phyloP scores from a whole-genome alignment of 2,329 filamentous ascomycete species.

The Arthrobotrys sinensis region DNA sequence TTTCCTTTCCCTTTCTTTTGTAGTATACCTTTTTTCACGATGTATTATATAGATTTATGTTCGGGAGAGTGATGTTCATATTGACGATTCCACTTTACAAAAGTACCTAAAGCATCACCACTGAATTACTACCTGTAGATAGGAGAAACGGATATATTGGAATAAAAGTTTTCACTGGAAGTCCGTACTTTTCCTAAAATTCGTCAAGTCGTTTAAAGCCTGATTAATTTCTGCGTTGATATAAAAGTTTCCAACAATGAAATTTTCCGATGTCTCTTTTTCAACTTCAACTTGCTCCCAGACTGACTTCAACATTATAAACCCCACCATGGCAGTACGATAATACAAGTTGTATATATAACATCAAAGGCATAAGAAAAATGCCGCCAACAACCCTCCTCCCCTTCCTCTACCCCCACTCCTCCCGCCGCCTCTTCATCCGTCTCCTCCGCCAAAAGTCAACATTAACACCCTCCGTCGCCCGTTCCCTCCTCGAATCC shows the following conservation, averaged over 20 bases:
- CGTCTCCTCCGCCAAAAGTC: conserved; percentile 67
- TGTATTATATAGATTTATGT: conserved; percentile 46
- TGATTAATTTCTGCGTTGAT: conserved; percentile 4
- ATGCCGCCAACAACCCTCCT: conserved; percentile 45
- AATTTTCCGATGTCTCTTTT: background rate
- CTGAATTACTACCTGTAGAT: background rate
- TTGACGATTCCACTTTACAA: conserved; percentile 55
- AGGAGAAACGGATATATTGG: background rate
- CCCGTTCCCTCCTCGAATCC: conserved; percentile 73
- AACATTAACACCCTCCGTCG: conserved; percentile 75
- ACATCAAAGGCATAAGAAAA: background rate
- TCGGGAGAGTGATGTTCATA: conserved; percentile 42
- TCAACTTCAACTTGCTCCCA: background rate
- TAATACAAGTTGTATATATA: background rate
- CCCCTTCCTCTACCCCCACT: conserved; percentile 55
- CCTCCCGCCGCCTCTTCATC: conserved; percentile 49
- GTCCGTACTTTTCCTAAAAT: background rate
- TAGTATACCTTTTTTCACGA: conserved; percentile 58
- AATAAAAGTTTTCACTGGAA: conserved; percentile 22
- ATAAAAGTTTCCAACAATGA: conserved; percentile 36
- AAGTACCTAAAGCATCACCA: conserved; percentile 18
- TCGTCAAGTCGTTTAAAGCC: too few species aligned
- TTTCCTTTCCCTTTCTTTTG: conserved; percentile 37
- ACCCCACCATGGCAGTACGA: background rate
- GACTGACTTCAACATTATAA: background rate